Percentiles rank a stretch among this genome's conserved stretches.
phyloP scores from a whole-genome alignment of 208 protist species.

The Polymyxa betae region DNA sequence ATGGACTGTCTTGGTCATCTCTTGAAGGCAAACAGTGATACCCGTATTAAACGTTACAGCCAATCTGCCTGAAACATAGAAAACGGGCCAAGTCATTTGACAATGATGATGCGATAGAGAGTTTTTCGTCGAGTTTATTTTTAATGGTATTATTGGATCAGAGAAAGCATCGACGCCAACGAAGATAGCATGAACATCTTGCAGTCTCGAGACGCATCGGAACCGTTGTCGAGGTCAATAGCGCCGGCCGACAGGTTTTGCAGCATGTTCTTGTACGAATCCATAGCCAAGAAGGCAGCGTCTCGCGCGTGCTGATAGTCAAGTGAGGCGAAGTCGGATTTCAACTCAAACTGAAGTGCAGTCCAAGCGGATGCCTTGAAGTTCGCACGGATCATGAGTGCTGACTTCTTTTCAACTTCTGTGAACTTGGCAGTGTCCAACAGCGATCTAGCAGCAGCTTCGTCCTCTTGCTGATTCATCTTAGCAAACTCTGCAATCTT shows the following conservation, averaged over 20 bases:
- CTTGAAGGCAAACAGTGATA: no score
- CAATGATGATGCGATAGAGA: neutral
- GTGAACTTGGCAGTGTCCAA: neutral
- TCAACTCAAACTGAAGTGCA: neutral
- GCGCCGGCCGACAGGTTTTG: neutral
- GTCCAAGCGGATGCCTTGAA: neutral
- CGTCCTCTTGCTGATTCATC: neutral
- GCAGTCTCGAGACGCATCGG: neutral
- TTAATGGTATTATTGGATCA: neutral
- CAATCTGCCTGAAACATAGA: neutral
- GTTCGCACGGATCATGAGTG: neutral
- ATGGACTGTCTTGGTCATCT: no score
- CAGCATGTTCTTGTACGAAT: neutral
- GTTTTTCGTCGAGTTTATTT: neutral
- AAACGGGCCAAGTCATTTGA: neutral
- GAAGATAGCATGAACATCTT: conserved; percentile 29
- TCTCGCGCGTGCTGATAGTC: neutral
- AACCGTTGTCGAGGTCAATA: conserved; percentile 10
- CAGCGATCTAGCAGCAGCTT: neutral
- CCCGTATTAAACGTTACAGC: no score
- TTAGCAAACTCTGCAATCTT: neutral
- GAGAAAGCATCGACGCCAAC: neutral
- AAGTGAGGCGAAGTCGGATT: neutral
- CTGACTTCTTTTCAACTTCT: neutral
- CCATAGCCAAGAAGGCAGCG: neutral